A percentile compares a stretch with the other conserved stretches of the same genome.
phyloP scores from a whole-genome alignment of 257 asterid genomes.

The Agastache rugosa region DNA sequence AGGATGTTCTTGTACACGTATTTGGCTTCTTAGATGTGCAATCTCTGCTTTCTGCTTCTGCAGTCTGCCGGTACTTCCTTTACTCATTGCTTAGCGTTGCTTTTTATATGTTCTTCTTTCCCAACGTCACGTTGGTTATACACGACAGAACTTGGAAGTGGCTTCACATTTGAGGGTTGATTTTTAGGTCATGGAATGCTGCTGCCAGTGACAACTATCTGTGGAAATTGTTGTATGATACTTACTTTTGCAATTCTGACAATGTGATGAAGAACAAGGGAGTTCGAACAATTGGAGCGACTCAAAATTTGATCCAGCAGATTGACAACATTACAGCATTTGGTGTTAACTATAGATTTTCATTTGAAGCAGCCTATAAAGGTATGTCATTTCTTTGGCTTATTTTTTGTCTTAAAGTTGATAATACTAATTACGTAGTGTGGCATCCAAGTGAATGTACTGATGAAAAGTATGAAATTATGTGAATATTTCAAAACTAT shows the following conservation, averaged over 20 bases:
- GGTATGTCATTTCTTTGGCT: constrained; percentile 41
- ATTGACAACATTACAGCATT: constrained; percentile 21
- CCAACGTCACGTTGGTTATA: neutral
- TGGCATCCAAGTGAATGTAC: neutral
- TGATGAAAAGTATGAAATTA: neutral
- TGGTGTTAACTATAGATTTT: constrained; percentile 50
- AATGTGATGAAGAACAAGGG: constrained; percentile 22
- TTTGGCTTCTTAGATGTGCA: constrained; percentile 72
- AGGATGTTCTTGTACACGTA: constrained; percentile 68
- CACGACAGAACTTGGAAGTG: neutral
- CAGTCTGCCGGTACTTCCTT: constrained; percentile 68
- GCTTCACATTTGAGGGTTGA: constrained; percentile 19
- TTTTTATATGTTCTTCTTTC: neutral
- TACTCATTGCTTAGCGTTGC: neutral
- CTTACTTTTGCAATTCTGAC: constrained; percentile 46
- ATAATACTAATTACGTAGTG: neutral
- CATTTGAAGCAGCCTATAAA: constrained; percentile 52
- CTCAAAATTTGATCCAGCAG: constrained; percentile 28
- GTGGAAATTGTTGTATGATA: constrained; percentile 60
- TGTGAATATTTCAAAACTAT: neutral
- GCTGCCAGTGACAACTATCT: constrained; percentile 73
- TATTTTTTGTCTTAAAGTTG: neutral
- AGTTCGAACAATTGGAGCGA: constrained; percentile 27
- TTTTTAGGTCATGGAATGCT: constrained; percentile 71
- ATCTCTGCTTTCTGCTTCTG: constrained; percentile 72